Evolutionary conservation across 805 yeast species (phyloP).

Genomic region (Wickerhamomyces bisporus): DNA sequence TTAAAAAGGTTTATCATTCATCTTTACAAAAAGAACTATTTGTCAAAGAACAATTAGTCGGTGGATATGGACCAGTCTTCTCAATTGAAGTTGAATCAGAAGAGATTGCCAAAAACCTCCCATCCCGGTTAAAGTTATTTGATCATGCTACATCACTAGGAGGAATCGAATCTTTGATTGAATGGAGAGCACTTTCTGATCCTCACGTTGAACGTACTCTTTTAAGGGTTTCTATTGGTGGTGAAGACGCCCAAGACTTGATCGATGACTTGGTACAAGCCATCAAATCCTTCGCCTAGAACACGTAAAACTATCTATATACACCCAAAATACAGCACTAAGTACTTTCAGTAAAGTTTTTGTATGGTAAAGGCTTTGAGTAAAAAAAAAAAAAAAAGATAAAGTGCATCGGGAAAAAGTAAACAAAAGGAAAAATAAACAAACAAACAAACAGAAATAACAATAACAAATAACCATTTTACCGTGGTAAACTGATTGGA

Average conservation of each 20-base stretch:
- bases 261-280: conserved; percentile 70
- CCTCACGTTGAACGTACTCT: conserved; percentile 47
- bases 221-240: conserved; percentile 74
- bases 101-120: conserved; percentile 57
- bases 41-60: conserved; percentile 60
- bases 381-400: too few relatives aligned
- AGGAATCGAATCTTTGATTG: conserved; percentile 85
- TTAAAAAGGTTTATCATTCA: conserved; percentile 60
- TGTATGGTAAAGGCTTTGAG: too few relatives aligned
- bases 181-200: conserved; percentile 83
- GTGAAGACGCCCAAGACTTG: conserved; percentile 72
- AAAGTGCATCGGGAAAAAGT: too few relatives aligned
- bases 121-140: conserved; percentile 61
- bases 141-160: conserved; percentile 93
- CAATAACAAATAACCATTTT: too few relatives aligned
- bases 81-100: conserved; percentile 48
- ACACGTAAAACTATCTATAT: too few relatives aligned
- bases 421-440: too few relatives aligned
- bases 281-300: conserved; percentile 21
- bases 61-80: conserved; percentile 72
- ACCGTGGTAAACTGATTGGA: too few relatives aligned
- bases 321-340: too few relatives aligned
- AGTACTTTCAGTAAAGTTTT: too few relatives aligned
- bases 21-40: conserved; percentile 69
- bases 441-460: too few relatives aligned